Percentiles rank a stretch among this genome's conserved stretches.
Conservation (phyloP, 2,329 filamentous ascomycete species). For the Ascochyta pisi region DNA sequence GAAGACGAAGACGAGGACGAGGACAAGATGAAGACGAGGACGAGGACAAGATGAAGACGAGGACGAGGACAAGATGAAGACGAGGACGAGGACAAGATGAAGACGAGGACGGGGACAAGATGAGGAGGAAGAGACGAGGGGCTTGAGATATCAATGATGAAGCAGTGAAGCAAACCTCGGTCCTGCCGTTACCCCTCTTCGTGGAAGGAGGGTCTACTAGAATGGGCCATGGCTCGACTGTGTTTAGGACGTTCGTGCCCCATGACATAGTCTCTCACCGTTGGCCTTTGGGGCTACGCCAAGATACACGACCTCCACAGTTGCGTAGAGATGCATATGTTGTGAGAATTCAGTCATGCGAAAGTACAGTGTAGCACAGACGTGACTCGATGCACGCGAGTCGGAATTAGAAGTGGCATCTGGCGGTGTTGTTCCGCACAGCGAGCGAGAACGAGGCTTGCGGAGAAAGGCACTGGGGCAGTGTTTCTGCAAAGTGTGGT, state of each 20-base stretch:
- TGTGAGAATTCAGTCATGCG: not conserved
- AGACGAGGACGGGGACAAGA: not conserved
- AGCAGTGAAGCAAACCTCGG: constrained; percentile 13
- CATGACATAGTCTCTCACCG: constrained; percentile 2
- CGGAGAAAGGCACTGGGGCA: not conserved
- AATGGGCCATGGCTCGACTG: not conserved
- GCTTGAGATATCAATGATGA: constrained; percentile 8
- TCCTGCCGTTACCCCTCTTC: constrained; percentile 17
- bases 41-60: not conserved
- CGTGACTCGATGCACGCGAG: constrained; percentile 9
- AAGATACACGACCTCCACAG: not conserved
- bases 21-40: not conserved
- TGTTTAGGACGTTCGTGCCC: not conserved
- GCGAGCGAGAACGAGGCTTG: not conserved
- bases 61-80: too few species aligned
- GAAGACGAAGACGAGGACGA: too few species aligned
- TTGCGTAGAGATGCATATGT: not conserved
- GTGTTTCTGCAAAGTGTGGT: not conserved
- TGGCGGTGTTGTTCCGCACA: constrained; percentile 5
- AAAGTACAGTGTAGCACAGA: not conserved
- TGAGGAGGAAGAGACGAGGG: not conserved
- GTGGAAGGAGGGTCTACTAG: constrained; percentile 1
- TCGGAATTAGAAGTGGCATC: not conserved
- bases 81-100: too few species aligned
- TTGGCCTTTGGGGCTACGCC: constrained; percentile 4